Evolutionary conservation across 805 yeast genomes (phyloP).

Genomic region (Candida awuae): DNA sequence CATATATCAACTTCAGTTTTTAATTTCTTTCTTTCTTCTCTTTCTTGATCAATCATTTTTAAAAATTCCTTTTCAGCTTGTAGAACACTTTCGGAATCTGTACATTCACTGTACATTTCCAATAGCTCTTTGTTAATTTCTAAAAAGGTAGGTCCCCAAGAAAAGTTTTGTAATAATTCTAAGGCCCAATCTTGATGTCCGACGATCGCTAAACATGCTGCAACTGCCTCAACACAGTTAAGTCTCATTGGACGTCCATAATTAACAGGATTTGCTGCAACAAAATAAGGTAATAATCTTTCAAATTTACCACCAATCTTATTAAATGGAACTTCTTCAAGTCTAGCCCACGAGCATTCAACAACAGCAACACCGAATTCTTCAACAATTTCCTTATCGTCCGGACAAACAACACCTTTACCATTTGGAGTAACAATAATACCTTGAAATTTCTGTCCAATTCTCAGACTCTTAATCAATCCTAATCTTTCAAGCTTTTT

Average conservation of each 20-base stretch:
- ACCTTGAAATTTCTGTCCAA: conserved; percentile 94
- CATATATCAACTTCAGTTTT: conserved; percentile 55
- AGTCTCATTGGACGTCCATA: conserved; percentile 94
- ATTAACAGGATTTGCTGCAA: conserved; percentile 95
- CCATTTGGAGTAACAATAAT: conserved; percentile 92
- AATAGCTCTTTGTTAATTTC: conserved; percentile 74
- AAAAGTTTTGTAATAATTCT: conserved; percentile 64
- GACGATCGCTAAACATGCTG: conserved; percentile 92
- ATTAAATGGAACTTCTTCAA: conserved; percentile 93
- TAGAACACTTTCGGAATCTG: conserved; percentile 68
- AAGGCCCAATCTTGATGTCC: conserved; percentile 89
- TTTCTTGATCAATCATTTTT: conserved; percentile 57
- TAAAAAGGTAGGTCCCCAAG: conserved; percentile 90
- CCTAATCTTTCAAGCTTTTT: conserved; percentile 89
- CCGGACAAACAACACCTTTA: conserved; percentile 79
- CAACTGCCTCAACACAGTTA: conserved; percentile 95
- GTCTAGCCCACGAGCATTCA: conserved; percentile 96
- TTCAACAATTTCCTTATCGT: conserved; percentile 72
- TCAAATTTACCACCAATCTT: conserved; percentile 90
- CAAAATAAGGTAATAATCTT: conserved; percentile 79
- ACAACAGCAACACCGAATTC: conserved; percentile 91
- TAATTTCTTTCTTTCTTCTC: conserved; percentile 48
- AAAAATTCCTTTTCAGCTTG: conserved; percentile 72
- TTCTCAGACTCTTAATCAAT: conserved; percentile 61
- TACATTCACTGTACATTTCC: conserved; percentile 66